Base-by-base conservation (phyloP, 345 rosid species). In the Hevea brasiliensis region DNA sequence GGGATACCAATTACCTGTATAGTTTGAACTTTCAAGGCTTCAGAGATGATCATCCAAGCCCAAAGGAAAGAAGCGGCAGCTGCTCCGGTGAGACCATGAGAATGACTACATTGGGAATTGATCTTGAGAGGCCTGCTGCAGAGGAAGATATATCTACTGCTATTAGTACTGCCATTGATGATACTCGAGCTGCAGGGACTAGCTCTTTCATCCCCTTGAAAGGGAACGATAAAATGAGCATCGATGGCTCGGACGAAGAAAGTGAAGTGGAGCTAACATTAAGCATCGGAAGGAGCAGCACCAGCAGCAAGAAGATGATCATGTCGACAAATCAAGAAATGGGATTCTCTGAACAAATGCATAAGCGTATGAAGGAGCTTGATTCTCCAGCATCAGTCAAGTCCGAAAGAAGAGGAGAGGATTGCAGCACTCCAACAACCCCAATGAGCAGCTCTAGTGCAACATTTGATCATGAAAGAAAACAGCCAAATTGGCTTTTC, bases 401-500 rank as follows among this genome's bases (percentile, higher is more conserved):
- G 54, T 79, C 82, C 3, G 84, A 82, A 17, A 60, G n/a, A n/a
- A n/a, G 63, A 71, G 79, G 83, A 10, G 81, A 83, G 53, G 88
- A 83, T 65, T 68, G 82, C 74, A 85, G 87, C 24, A 76, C 80
- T 29, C 88, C 88, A 4, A 84, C 66, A 68, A 84, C 91, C 13
- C 87, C 88, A 4, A 80, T 85, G 58, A 80, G 91, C 80, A 86
- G 86, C 81, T 87, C 89, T 50, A 87, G 84, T 60, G 82, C 89
- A 56, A 81, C 81, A 35, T 82, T 83, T 61, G 92, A 87, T 75
- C 86, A 81, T 74, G 89, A 86, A 54, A 87, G 77, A 76, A 87
- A 87, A 73, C 81, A 81, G 45, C 93, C 88, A 15, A 88, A 84
- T 80, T 91, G 97, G 98, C 88, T 88, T 63, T 87, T 93, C 61